These are phyloP conservation scores for Pinus tabuliformis DNA, from an alignment of 75 land plant species.

Conservation along the genomic window DNA sequence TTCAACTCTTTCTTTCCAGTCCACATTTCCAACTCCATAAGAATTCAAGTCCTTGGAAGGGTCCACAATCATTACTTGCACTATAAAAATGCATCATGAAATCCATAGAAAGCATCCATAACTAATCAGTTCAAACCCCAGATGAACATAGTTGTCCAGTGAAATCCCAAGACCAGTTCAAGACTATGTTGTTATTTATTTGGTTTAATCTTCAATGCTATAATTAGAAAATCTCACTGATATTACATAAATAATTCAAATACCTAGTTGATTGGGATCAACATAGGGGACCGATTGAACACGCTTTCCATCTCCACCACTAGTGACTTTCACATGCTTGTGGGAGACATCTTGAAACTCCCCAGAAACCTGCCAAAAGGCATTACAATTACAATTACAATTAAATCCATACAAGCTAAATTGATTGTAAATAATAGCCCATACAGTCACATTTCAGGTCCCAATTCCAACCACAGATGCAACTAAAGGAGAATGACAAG, in stretches of 20 bases:
- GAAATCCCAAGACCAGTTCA: neutral
- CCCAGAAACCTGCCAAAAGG: conserved; percentile 52
- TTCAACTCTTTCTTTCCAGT: conserved; percentile 93
- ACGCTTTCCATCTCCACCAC: conserved; percentile 50
- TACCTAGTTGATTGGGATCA: conserved; percentile 79
- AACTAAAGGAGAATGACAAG: neutral
- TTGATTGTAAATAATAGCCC: neutral
- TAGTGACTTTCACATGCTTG: conserved; percentile 52
- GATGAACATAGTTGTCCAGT: neutral
- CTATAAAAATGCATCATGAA: conserved; percentile 21
- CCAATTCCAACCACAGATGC: neutral
- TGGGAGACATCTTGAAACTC: conserved; percentile 60
- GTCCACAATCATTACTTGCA: conserved; percentile 78
- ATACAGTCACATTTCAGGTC: neutral
- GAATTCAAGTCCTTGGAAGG: conserved; percentile 83
- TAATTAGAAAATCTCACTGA: neutral
- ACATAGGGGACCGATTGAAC: conserved; percentile 46
- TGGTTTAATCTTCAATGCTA: neutral
- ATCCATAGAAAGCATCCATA: neutral
- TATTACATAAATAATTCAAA: neutral
- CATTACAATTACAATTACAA: neutral
- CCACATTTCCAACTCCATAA: conserved; percentile 82
- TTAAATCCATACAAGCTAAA: neutral
- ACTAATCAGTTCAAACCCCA: neutral
- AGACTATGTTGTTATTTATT: neutral